phyloP scores from a whole-genome alignment of 768 basidiomycete species.

The Mycena sanguinolenta region DNA sequence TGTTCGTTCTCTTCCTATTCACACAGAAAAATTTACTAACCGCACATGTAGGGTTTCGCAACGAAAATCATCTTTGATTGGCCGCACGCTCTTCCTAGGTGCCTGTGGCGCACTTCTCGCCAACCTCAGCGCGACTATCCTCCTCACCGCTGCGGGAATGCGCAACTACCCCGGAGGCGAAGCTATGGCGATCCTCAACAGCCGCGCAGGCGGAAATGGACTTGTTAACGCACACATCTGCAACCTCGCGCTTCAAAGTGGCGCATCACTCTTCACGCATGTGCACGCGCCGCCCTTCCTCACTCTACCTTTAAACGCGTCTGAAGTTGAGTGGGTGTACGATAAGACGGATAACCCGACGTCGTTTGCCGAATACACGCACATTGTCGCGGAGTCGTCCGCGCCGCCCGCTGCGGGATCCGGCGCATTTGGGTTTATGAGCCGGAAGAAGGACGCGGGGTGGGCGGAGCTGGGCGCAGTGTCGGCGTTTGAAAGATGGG shows the following conservation, averaged over 20 bases:
- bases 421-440: conserved; percentile 29
- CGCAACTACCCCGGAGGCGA: conserved; percentile 92
- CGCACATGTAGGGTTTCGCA: conserved; percentile 54
- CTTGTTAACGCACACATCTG: conserved; percentile 82
- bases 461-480: conserved; percentile 64
- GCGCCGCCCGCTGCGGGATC: conserved; percentile 15
- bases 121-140: conserved; percentile 67
- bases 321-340: conserved; percentile 68
- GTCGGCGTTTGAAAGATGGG: conserved; percentile 58
- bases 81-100: conserved; percentile 59
- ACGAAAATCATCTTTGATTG: conserved; percentile 62
- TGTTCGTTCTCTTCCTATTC: conserved; percentile 65
- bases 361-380: conserved; percentile 61
- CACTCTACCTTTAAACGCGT: conserved; percentile 26
- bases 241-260: conserved; percentile 90
- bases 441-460: conserved; percentile 35
- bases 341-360: conserved; percentile 83
- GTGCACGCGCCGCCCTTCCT: conserved; percentile 58
- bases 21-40: not conserved
- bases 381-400: conserved; percentile 69
- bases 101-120: conserved; percentile 61
- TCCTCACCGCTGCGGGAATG: conserved; percentile 71
- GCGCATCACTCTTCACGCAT: conserved; percentile 90
- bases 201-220: conserved; percentile 40
- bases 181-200: conserved; percentile 76